Percentiles rank a stretch among this genome's conserved stretches.
These are phyloP conservation scores for Theobroma grandiflorum DNA, from an alignment of 441 rosid species.

Conservation along the genomic window DNA sequence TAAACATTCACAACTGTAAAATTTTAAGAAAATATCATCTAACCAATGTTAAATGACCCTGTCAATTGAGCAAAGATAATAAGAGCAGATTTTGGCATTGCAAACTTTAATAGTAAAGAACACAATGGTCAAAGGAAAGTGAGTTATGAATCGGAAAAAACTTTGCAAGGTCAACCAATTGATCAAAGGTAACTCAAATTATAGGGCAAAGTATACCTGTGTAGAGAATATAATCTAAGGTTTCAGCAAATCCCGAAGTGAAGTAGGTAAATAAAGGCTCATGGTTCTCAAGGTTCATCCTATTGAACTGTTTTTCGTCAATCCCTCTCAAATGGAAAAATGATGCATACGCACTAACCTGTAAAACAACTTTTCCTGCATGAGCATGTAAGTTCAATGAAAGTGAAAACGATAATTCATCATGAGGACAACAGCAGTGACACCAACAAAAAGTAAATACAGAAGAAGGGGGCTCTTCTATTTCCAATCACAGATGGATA, in stretches of 20 bases:
- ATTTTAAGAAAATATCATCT: neutral
- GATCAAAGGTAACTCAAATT: neutral
- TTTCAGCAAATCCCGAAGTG: constrained; percentile 32
- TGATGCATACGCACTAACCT: constrained; percentile 49
- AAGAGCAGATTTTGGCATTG: neutral
- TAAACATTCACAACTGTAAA: neutral
- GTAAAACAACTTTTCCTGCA: constrained; percentile 9
- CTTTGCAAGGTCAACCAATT: neutral
- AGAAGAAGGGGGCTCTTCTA: neutral
- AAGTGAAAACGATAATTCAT: neutral
- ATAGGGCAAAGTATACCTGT: constrained; percentile 34
- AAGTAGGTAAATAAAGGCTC: constrained; percentile 46
- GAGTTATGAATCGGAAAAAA: neutral
- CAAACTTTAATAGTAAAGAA: neutral
- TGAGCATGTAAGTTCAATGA: neutral
- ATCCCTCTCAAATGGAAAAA: constrained; percentile 22
- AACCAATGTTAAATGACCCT: neutral
- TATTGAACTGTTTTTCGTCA: constrained; percentile 36
- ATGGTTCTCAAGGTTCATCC: constrained; percentile 33
- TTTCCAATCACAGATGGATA: neutral
- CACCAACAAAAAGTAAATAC: neutral
- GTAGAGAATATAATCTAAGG: constrained; percentile 49
- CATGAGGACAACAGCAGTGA: neutral
- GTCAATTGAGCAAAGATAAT: neutral
- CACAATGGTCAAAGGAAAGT: neutral